These are phyloP conservation scores for Phlegmacium glaucopus DNA, from an alignment of 768 basidiomycete genomes.

Conservation along the genomic window DNA sequence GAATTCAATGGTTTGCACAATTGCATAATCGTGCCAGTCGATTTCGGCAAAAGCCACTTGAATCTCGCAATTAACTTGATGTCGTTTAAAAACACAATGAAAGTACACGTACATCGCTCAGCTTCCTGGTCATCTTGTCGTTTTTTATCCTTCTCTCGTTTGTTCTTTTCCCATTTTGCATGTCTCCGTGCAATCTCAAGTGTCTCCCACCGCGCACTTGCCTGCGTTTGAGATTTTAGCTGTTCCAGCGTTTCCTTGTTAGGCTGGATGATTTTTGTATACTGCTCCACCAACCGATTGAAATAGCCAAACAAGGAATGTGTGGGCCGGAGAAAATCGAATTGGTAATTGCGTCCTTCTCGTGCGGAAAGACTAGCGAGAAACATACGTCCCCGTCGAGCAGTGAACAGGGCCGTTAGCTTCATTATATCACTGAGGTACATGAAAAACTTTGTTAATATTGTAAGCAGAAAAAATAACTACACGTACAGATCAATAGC, in stretches of 20 bases:
- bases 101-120: conserved; percentile 65
- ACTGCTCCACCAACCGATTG: conserved; percentile 96
- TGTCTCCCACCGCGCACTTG: conserved; percentile 71
- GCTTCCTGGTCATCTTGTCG: conserved; percentile 90
- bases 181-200: conserved; percentile 74
- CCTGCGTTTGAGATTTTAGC: conserved; percentile 61
- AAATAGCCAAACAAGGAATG: conserved; percentile 97
- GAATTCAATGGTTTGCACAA: conserved; percentile 97
- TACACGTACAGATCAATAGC: conserved; percentile 84
- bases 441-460: conserved; percentile 4
- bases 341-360: conserved; percentile 96
- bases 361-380: conserved; percentile 78
- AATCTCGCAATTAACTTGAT: conserved; percentile 1
- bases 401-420: conserved; percentile 93
- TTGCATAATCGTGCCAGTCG: conserved; percentile 99
- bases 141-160: conserved; percentile 81
- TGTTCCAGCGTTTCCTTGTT: conserved; percentile 68
- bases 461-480: background rate
- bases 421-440: conserved; percentile 85
- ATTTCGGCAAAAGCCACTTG: conserved; percentile 93
- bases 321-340: conserved; percentile 93
- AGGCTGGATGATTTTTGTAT: conserved; percentile 86
- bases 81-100: conserved; percentile 4
- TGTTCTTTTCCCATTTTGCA: conserved; percentile 86
- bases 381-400: conserved; percentile 85